Evolutionary conservation across 345 rosid genomes (phyloP).

Genomic region (Rhizophora mangle): DNA sequence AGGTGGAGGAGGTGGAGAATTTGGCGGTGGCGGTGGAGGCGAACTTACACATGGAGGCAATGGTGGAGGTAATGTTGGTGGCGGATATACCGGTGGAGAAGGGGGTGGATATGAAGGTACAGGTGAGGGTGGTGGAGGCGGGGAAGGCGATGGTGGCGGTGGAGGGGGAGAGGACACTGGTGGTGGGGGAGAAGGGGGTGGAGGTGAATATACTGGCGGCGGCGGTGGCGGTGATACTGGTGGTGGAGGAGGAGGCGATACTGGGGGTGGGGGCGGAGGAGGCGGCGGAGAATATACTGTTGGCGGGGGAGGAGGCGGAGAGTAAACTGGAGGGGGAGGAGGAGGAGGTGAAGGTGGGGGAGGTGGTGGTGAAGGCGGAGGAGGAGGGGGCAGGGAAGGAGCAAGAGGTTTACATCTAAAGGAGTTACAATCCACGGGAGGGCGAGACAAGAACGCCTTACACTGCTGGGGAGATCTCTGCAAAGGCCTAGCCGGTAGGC

Average conservation of each 20-base stretch:
- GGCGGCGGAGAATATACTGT: conserved; percentile 29
- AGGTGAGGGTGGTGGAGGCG: conserved; percentile 25
- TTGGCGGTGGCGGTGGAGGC: conserved; percentile 37
- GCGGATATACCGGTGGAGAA: conserved; percentile 35
- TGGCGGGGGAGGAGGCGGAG: conserved; percentile 23
- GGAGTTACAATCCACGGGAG: conserved; percentile 56
- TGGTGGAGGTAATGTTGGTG: conserved; percentile 33
- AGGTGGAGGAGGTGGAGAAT: conserved; percentile 30
- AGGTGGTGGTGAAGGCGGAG: conserved; percentile 18
- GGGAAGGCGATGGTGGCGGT: too few relatives aligned
- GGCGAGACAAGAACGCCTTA: conserved; percentile 52
- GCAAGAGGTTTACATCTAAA: conserved; percentile 67
- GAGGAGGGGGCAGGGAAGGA: conserved; percentile 30
- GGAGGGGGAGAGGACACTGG: too few relatives aligned
- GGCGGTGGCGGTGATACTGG: conserved; percentile 26
- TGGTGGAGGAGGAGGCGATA: too few relatives aligned
- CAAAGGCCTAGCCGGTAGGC: conserved; percentile 9
- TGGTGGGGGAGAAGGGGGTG: conserved; percentile 36
- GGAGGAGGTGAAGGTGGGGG: conserved; percentile 22
- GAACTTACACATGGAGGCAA: conserved; percentile 13
- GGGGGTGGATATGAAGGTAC: conserved; percentile 38
- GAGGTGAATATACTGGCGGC: conserved; percentile 23
- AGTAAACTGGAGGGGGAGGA: conserved; percentile 28
- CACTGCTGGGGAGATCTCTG: conserved; percentile 40
- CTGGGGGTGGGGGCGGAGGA: conserved; percentile 25